phyloP scores from a whole-genome alignment of 371 early-diverging fungal species.

The Encephalitozoon hellem region DNA sequence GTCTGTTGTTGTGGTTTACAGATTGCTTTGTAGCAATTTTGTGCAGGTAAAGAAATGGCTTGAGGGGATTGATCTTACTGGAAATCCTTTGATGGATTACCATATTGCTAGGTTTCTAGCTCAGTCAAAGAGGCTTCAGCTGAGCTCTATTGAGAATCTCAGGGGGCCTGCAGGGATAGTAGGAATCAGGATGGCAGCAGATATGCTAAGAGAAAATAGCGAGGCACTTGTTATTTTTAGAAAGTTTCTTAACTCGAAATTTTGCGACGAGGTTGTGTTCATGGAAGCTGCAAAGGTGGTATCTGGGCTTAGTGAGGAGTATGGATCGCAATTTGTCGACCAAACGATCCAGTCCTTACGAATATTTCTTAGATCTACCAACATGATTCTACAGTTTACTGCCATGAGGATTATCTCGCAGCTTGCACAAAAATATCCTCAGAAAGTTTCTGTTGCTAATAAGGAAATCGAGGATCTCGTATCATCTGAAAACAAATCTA shows the following conservation, averaged over 20 bases:
- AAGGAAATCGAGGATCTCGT: slow-evolving; percentile 56
- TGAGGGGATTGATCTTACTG: slow-evolving; percentile 23
- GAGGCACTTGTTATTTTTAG: not conserved
- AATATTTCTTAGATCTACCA: slow-evolving; percentile 39
- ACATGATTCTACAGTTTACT: slow-evolving; percentile 36
- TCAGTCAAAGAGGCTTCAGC: slow-evolving; percentile 15
- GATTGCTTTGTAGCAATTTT: slow-evolving; percentile 36
- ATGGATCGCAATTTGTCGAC: slow-evolving; percentile 26
- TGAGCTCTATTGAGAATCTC: not conserved
- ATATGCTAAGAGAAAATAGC: not conserved
- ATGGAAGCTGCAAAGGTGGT: slow-evolving; percentile 43
- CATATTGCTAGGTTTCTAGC: slow-evolving; percentile 24
- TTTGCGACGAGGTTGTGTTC: slow-evolving; percentile 23
- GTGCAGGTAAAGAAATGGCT: slow-evolving; percentile 25
- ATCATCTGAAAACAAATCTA: slow-evolving; percentile 28
- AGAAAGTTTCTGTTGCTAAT: slow-evolving; percentile 45
- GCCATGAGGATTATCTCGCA: slow-evolving; percentile 50
- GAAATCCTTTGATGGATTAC: slow-evolving; percentile 43
- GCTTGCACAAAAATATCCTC: slow-evolving; percentile 41
- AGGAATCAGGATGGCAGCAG: not conserved
- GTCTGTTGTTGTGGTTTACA: slow-evolving; percentile 34
- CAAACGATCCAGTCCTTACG: slow-evolving; percentile 36
- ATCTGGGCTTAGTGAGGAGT: slow-evolving; percentile 28
- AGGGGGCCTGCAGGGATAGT: slow-evolving; percentile 15
- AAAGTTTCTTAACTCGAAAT: slow-evolving; percentile 16